These are phyloP conservation scores for Tuber aestivum DNA, from an alignment of 495 filamentous ascomycete species.

Conservation along the genomic window DNA sequence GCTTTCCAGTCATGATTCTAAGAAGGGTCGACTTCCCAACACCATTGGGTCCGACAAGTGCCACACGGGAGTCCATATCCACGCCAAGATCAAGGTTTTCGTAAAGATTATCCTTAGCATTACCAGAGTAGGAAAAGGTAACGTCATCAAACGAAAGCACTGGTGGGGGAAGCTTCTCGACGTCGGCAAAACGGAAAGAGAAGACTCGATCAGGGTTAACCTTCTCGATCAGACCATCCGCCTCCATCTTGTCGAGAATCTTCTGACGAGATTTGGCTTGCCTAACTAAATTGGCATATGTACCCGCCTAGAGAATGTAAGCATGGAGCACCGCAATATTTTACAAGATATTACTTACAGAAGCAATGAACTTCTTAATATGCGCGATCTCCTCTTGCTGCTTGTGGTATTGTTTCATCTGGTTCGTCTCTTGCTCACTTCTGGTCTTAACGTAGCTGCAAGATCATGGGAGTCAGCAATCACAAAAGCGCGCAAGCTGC, in stretches of 20 bases:
- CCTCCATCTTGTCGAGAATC: constrained; percentile 99
- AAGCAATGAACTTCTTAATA: constrained; percentile 99
- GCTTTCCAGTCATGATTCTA: constrained; percentile 92
- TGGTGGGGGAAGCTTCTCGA: constrained; percentile 94
- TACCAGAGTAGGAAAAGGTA: constrained; percentile 94
- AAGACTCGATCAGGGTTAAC: constrained; percentile 82
- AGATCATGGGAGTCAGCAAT: neutral
- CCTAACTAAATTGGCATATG: constrained; percentile 96
- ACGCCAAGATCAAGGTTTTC: constrained; percentile 95
- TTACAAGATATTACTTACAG: constrained; percentile 46
- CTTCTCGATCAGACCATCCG: constrained; percentile 93
- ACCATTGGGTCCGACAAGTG: constrained; percentile 97
- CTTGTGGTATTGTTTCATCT: constrained; percentile 97
- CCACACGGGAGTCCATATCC: constrained; percentile 97
- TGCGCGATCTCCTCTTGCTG: constrained; percentile 98
- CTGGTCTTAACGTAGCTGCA: constrained; percentile 80
- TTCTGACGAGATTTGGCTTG: constrained; percentile 99
- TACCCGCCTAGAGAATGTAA: constrained; percentile 57
- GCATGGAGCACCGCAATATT: constrained; percentile 4
- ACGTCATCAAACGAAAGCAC: constrained; percentile 95
- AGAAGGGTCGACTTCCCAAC: constrained; percentile 99
- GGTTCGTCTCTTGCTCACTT: constrained; percentile 90
- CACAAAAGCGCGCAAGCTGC: neutral
- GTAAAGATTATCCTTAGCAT: constrained; percentile 84
- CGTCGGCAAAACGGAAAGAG: constrained; percentile 96